These are phyloP conservation scores for Fusarium hainanense DNA, from an alignment of 2,329 filamentous ascomycete genomes.

Conservation along the genomic window DNA sequence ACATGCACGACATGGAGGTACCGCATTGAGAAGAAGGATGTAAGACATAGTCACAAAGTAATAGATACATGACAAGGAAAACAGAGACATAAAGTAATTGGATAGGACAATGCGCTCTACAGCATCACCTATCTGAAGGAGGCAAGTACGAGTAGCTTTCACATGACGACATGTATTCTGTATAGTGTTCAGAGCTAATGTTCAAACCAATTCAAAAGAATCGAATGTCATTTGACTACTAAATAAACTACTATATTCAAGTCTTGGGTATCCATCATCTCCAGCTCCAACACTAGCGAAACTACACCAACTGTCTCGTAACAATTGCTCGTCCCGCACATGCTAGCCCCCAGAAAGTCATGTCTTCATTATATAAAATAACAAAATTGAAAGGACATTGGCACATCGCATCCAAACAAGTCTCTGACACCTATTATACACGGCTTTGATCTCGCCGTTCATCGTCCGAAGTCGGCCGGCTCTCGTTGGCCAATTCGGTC, in stretches of 20 bases:
- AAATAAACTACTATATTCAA: slow-evolving; percentile 11
- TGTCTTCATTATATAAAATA: slow-evolving; percentile 29
- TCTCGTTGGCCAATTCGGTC: slow-evolving; percentile 58
- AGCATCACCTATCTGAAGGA: fast-evolving
- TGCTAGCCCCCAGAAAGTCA: slow-evolving; percentile 15
- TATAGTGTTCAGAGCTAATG: no score
- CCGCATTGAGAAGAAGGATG: not conserved
- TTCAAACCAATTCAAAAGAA: no score
- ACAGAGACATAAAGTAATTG: not conserved
- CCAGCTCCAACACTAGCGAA: slow-evolving; percentile 9
- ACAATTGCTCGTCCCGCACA: not conserved
- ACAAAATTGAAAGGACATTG: slow-evolving; percentile 18
- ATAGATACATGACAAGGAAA: not conserved
- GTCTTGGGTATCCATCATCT: slow-evolving; percentile 33
- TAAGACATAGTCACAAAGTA: not conserved
- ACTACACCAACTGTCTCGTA: not conserved
- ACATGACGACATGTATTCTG: not conserved
- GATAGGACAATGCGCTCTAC: not conserved
- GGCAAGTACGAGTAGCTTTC: not conserved
- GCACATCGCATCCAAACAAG: slow-evolving; percentile 4
- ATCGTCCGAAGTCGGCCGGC: slow-evolving; percentile 53
- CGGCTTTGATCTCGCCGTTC: slow-evolving; percentile 28
- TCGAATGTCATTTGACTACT: slow-evolving; percentile 13
- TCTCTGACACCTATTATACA: slow-evolving; percentile 9
- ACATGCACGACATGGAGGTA: not conserved